A percentile compares a stretch with the other conserved stretches of the same genome.
Conservation (phyloP, 352 stramenopile species). For the Globisporangium yorkense region DNA sequence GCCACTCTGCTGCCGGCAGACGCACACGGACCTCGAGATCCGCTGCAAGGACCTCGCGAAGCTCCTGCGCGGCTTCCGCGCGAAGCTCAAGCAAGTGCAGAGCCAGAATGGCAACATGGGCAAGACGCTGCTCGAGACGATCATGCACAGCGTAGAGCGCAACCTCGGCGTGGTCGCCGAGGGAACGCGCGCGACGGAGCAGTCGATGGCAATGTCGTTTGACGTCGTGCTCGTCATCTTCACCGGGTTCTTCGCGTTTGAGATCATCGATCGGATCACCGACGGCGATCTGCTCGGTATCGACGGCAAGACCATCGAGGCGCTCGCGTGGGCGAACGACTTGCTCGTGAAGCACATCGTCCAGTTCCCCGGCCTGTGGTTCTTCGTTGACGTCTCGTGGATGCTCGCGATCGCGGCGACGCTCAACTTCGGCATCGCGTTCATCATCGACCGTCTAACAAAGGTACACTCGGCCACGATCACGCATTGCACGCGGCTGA, state of each 20-base stretch:
- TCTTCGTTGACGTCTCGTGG: slow-evolving; percentile 40
- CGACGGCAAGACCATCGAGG: slow-evolving; percentile 30
- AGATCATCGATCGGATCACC: slow-evolving; percentile 94
- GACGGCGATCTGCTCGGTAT: slow-evolving; percentile 85
- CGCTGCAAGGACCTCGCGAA: slow-evolving; percentile 93
- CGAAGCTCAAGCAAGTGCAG: slow-evolving; percentile 87
- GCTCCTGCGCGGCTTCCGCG: slow-evolving; percentile 84
- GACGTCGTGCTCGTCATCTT: slow-evolving; percentile 92
- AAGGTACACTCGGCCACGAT: slow-evolving; percentile 38
- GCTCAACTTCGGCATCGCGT: slow-evolving; percentile 25
- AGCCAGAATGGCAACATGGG: slow-evolving; percentile 73
- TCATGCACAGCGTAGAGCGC: slow-evolving; percentile 53
- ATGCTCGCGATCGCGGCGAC: slow-evolving; percentile 35
- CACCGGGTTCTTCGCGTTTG: slow-evolving; percentile 89
- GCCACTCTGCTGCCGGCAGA: slow-evolving; percentile 18
- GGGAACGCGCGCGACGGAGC: slow-evolving; percentile 55
- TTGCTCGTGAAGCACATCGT: slow-evolving; percentile 39
- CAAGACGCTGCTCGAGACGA: slow-evolving; percentile 63
- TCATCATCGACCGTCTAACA: slow-evolving; percentile 30
- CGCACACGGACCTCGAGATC: slow-evolving; percentile 78
- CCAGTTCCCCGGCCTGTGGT: slow-evolving; percentile 36
- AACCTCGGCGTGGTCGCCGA: slow-evolving; percentile 59
- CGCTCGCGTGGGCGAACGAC: slow-evolving; percentile 49
- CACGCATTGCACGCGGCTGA: slow-evolving; percentile 36
- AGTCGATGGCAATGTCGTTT: slow-evolving; percentile 58